phyloP scores from a whole-genome alignment of 495 filamentous ascomycete genomes.

The Xanthoparmelia taractica region DNA sequence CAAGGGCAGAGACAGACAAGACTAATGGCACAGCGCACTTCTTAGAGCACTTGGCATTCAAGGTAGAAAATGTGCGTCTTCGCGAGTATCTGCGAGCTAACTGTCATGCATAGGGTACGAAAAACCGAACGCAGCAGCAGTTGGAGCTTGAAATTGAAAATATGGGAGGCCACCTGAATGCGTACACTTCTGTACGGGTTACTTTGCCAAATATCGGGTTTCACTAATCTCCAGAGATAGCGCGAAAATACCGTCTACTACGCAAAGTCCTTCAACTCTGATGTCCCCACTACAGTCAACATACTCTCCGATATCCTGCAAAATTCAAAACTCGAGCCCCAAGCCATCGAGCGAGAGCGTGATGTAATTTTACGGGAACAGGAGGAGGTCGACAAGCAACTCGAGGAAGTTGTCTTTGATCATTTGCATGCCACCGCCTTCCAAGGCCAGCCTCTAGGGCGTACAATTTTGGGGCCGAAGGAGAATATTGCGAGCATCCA shows the following conservation, averaged over 20 bases:
- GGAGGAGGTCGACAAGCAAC: slow-evolving; percentile 98
- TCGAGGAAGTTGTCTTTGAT: slow-evolving; percentile 99
- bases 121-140: slow-evolving; percentile 87
- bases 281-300: slow-evolving; percentile 90
- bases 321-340: slow-evolving; percentile 90
- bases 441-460: slow-evolving; percentile 90
- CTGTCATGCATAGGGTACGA: slow-evolving; percentile 60
- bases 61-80: slow-evolving; percentile 50
- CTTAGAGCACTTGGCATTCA: slow-evolving; percentile 98
- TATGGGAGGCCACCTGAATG: slow-evolving; percentile 98
- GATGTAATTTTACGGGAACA: slow-evolving; percentile 98
- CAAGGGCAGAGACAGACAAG: slow-evolving; percentile 94
- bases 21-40: slow-evolving; percentile 99
- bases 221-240: slow-evolving; percentile 37
- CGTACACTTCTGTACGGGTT: slow-evolving; percentile 90
- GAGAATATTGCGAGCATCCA: slow-evolving; percentile 97
- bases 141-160: slow-evolving; percentile 99
- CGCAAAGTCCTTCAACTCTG: slow-evolving; percentile 95
- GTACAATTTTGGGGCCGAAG: slow-evolving; percentile 94
- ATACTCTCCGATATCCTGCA: slow-evolving; percentile 99
- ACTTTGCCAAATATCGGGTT: slow-evolving; percentile 10
- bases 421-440: slow-evolving; percentile 97
- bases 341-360: slow-evolving; percentile 91
- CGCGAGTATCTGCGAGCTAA: slow-evolving; percentile 18
- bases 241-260: slow-evolving; percentile 99